Base-by-base conservation (phyloP, 805 yeast species). In the Monosporozyma siamensis region DNA sequence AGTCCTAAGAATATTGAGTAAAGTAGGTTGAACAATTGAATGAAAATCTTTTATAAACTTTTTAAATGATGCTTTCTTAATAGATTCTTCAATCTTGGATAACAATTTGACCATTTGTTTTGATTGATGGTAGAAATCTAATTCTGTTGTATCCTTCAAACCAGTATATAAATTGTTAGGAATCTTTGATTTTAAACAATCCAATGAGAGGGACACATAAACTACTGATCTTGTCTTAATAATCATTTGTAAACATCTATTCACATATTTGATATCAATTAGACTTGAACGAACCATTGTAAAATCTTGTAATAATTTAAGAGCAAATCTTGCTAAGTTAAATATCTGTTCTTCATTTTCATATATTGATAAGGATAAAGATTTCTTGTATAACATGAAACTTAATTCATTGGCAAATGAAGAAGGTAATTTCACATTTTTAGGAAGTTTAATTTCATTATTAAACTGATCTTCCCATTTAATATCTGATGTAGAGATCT, bases 341-440 rank as follows among this genome's bases (percentile, higher is more conserved):
- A 24, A 39, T 26, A 29, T 44, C 22, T 40, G 39, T 20, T 36
- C 31, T 30, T 6, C 24, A 10, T 17, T 29, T 9, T 29, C 34
- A 18, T 23, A 18, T 18, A 37, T 26, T 14, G 39, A 37, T 14
- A 27, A n/a, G 6, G 34, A 44, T 9, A 47, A 34, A 11, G 56
- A 42, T 38, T 47, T 34, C 15, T 45, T 48, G 39, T 49, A 46
- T 11, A 58, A 42, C 63, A 56, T 56, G 15, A 42, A 47, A 14
- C 58, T 48, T 3, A 56, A 31, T 40, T 55, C 60, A 42, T 54
- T 47, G 38, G 49, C 56, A 25, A 59, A 48, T 42, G 56, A 62
- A 10, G 48, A 39, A 6, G 64, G 64, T 6, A 48, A 14, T 17
- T 38, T 20, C 15, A 32, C 41, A 4, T 37, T 32, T 17, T 31